Conservation (phyloP, 345 rosid species). For the Hibiscus syriacus region DNA sequence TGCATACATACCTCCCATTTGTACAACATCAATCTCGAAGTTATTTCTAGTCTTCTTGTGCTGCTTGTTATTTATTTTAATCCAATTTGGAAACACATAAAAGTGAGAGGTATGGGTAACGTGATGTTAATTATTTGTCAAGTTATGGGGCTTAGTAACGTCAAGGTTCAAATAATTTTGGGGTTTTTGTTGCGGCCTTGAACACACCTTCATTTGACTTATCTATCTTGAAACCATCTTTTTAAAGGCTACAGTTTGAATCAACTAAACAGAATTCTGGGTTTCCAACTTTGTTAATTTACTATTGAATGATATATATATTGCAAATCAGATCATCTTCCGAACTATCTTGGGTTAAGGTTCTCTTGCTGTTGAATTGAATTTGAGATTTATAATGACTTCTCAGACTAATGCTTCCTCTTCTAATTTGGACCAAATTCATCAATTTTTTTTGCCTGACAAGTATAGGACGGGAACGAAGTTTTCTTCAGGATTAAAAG, state of each 20-base stretch:
- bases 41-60: background rate
- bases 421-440: background rate
- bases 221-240: background rate
- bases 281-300: background rate
- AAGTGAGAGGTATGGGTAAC: background rate
- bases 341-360: background rate
- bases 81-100: background rate
- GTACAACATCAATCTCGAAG: background rate
- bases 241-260: no score
- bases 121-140: background rate
- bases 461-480: constrained; percentile 66
- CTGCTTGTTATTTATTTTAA: background rate
- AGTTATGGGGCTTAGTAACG: background rate
- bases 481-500: constrained; percentile 87
- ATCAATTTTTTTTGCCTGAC: background rate
- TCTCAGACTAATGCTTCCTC: background rate
- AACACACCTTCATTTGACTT: background rate
- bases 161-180: background rate
- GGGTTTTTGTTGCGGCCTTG: background rate
- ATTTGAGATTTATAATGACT: background rate
- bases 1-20: background rate
- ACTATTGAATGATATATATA: background rate
- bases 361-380: background rate
- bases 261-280: no score
- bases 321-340: background rate